Evolutionary conservation across 2,329 filamentous ascomycete species (phyloP).

Genomic region (Hypoxylon sp.): DNA sequence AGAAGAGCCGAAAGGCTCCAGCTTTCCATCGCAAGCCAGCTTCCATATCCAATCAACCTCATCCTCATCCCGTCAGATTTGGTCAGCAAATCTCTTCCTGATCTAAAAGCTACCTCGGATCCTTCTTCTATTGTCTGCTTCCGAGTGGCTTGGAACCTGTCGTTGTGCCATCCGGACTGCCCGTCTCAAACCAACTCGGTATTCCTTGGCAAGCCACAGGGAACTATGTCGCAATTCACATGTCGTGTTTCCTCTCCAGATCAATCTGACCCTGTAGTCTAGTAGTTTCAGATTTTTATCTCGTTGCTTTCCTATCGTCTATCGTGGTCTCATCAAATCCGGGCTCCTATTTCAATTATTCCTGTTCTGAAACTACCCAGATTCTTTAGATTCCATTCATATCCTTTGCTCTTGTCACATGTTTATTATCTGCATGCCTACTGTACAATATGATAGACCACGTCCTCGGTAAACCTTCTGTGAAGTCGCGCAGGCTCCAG

Average conservation of each 20-base stretch:
- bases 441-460: constrained; percentile 76
- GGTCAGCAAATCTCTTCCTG: constrained; percentile 26
- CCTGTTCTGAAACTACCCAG: constrained; percentile 17
- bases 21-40: constrained; percentile 33
- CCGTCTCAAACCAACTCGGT: constrained; percentile 20
- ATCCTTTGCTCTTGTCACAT: constrained; percentile 6
- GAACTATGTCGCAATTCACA: constrained; percentile 34
- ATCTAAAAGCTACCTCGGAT: constrained; percentile 31
- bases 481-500: constrained; percentile 91
- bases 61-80: constrained; percentile 31
- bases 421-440: constrained; percentile 14
- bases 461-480: constrained; percentile 89
- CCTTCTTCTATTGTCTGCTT: constrained; percentile 31
- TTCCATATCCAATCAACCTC: constrained; percentile 20
- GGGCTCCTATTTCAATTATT: constrained; percentile 3
- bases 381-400: background rate
- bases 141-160: constrained; percentile 17
- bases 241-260: constrained; percentile 22
- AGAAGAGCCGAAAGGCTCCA: constrained; percentile 37
- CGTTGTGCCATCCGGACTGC: constrained; percentile 30
- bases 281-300: constrained; percentile 1
- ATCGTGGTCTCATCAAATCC: background rate
- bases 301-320: background rate
- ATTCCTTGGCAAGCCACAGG: constrained; percentile 13
- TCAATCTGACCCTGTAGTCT: constrained; percentile 10